These are phyloP conservation scores for Fusarium sp. DNA, from an alignment of 2,329 filamentous ascomycete species.

Conservation along the genomic window DNA sequence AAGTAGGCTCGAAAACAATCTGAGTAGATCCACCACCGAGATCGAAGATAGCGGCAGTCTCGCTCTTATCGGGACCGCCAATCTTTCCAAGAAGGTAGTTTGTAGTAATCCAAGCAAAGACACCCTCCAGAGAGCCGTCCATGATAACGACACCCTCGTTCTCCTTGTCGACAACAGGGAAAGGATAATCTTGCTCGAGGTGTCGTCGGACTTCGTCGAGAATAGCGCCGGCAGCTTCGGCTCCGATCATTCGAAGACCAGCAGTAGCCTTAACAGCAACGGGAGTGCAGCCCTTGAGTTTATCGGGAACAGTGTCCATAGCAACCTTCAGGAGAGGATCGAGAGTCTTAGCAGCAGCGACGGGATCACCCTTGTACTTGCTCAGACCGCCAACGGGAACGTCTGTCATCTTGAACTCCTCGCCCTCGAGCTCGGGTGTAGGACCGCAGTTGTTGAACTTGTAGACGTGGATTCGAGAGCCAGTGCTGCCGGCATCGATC, in stretches of 20 bases:
- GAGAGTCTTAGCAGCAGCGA: conserved; percentile 88
- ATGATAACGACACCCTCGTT: conserved; percentile 94
- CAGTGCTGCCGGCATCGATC: conserved; percentile 98
- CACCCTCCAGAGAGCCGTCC: conserved; percentile 96
- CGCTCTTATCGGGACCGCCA: conserved; percentile 87
- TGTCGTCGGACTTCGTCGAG: conserved; percentile 84
- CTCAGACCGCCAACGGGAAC: conserved; percentile 82
- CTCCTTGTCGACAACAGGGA: conserved; percentile 88
- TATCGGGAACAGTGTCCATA: conserved; percentile 84
- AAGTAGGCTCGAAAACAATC: conserved; percentile 98
- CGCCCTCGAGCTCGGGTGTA: conserved; percentile 92
- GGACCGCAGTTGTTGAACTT: conserved; percentile 98
- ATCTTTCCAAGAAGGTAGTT: conserved; percentile 99
- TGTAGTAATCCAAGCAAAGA: conserved; percentile 98
- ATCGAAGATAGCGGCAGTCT: conserved; percentile 95
- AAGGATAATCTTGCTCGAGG: conserved; percentile 90
- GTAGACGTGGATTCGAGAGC: conserved; percentile 98
- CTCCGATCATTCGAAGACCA: conserved; percentile 86
- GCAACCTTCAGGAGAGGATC: conserved; percentile 90
- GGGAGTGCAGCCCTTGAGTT: conserved; percentile 90
- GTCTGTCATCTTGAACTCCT: conserved; percentile 96
- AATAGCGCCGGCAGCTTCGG: conserved; percentile 84
- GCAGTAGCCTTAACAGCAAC: conserved; percentile 98
- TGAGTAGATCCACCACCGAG: conserved; percentile 97
- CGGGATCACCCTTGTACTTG: conserved; percentile 85